Percentiles rank a stretch among this genome's conserved stretches.
Evolutionary conservation across 306 rosid species (phyloP).

Genomic region (Prunus mume): DNA sequence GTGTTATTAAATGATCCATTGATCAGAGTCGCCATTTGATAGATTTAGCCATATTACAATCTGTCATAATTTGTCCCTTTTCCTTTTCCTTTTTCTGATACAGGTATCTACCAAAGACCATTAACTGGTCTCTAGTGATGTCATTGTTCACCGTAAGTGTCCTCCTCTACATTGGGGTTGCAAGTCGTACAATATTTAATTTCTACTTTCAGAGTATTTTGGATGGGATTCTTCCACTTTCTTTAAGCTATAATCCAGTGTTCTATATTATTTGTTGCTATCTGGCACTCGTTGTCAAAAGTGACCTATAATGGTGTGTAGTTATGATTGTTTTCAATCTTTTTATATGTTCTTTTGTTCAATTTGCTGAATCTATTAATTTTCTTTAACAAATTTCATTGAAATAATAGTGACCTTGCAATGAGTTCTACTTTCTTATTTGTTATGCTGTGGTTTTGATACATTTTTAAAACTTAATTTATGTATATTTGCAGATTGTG

Average conservation of each 20-base stretch:
- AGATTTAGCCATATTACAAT: neutral
- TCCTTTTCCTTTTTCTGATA: conserved; percentile 23
- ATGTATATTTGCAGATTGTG: conserved; percentile 48
- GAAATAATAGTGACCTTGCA: no score
- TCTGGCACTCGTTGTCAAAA: neutral
- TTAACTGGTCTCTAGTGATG: conserved; percentile 84
- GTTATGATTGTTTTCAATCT: neutral
- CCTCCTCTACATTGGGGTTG: neutral
- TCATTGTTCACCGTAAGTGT: conserved; percentile 71
- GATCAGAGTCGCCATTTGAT: neutral
- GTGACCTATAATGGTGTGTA: neutral
- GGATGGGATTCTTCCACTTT: neutral
- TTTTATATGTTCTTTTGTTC: neutral
- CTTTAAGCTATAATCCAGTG: neutral
- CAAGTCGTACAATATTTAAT: neutral
- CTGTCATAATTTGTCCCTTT: conserved; percentile 1
- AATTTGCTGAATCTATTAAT: neutral
- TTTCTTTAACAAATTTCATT: neutral
- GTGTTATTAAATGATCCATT: neutral
- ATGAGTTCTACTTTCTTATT: neutral
- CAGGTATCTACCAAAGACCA: conserved; percentile 70
- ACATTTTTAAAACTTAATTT: neutral
- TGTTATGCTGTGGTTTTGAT: neutral
- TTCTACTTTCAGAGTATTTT: conserved; percentile 1
- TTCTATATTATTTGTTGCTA: neutral